A percentile compares a stretch with the other conserved stretches of the same genome.
Evolutionary conservation across 768 basidiomycete genomes (phyloP).

Genomic region (Russula earlei): DNA sequence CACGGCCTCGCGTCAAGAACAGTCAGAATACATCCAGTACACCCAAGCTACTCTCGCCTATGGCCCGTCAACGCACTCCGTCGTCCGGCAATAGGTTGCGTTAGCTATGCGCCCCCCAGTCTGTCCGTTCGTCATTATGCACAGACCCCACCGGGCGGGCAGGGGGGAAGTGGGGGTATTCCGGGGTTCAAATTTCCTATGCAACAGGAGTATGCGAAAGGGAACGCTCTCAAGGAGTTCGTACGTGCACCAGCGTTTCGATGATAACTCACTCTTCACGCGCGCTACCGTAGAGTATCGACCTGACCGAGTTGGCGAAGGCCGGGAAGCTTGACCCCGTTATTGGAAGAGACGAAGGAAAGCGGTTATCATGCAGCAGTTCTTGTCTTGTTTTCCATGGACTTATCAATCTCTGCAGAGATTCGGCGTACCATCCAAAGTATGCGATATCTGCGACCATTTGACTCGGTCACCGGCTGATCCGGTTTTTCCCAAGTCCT

Average conservation of each 20-base stretch:
- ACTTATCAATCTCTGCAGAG: constrained; percentile 33
- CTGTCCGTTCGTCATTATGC: constrained; percentile 33
- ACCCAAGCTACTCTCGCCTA: not conserved
- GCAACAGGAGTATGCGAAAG: constrained; percentile 59
- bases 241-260: constrained; percentile 27
- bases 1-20: not conserved
- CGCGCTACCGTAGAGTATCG: constrained; percentile 46
- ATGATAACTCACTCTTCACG: not conserved
- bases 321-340: constrained; percentile 84
- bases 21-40: not conserved
- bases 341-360: constrained; percentile 82
- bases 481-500: constrained; percentile 42
- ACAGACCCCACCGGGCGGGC: constrained; percentile 36
- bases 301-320: constrained; percentile 75
- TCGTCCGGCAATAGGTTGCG: not conserved
- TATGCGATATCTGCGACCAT: constrained; percentile 30
- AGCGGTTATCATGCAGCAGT: constrained; percentile 8
- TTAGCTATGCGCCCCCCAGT: not conserved
- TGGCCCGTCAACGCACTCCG: not conserved
- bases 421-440: constrained; percentile 89
- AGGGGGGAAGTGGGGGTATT: constrained; percentile 40
- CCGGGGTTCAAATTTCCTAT: constrained; percentile 43
- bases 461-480: not conserved
- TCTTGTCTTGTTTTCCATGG: not conserved
- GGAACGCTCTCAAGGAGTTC: constrained; percentile 79